Base-by-base conservation (phyloP, 108 stramenopile species). In the Cyclotella distinguenda region DNA sequence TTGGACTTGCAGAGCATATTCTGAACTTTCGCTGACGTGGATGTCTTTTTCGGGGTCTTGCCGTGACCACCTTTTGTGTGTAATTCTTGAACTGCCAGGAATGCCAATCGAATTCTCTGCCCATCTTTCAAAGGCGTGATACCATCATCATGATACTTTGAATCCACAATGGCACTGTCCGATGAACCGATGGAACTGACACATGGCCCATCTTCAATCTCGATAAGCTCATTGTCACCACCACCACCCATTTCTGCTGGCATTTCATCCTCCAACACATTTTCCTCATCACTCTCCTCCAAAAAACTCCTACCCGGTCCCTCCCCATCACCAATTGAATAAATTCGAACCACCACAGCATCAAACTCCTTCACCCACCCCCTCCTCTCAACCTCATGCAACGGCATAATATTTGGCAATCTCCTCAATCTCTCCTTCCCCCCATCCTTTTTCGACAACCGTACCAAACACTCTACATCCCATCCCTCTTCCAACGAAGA, bases 1-100 rank as follows among this genome's bases (percentile, higher is more conserved):
- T 86, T 77, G 26, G 81, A 83, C 60, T 88, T 88, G 21, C 88
- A 74, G 25, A 91, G 57, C 90, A 91, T 88, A 6, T 59, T 40
- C 9, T 76, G 82, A 2, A 91, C 86, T 82, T 91, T 85, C 36
- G 77, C 72, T 6, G 87, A 87, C 38, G 75, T 74, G 31, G 79
- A 70, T 43, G 74, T 81, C 46, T 79, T 83, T 64, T 87, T 88
- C 48, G 72, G 66, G 19, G 63, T 34, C 26, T 51, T 60, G 0
- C 2, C 16, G 13, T 58, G 55, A 22, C 68, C 26, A 6, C 6
- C 27, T 33, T 47, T 47, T 15, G 10, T 45, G n/a, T 15, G 11
- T 7, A 45, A 22, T 30, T 45, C 55, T 25, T 16, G 28, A 43
- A 27, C 40, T 6, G 28, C 58, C 21, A 60, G 51, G 32, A 67